Conservation (phyloP, 1,139 yeast genomes). For the Hemisphaericaspora subhashii region DNA sequence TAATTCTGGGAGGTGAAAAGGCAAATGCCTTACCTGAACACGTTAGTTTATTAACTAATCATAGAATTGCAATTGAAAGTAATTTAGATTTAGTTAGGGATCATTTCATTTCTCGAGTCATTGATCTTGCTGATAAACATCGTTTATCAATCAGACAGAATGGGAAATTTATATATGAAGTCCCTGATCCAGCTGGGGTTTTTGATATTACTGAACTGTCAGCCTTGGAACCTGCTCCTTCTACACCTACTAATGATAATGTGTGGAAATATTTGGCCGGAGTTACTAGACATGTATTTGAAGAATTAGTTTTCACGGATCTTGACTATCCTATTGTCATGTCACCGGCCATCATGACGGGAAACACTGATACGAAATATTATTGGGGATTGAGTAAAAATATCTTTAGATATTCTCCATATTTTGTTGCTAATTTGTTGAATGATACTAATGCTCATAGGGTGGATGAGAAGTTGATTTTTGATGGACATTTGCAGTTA, state of each 20-base stretch:
- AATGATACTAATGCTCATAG: slow-evolving; percentile 32
- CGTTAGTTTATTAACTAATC: slow-evolving; percentile 31
- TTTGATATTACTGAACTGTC: slow-evolving; percentile 20
- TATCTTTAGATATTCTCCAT: slow-evolving; percentile 66
- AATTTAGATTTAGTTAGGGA: slow-evolving; percentile 22
- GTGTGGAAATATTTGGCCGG: slow-evolving; percentile 45
- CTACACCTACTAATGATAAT: slow-evolving; percentile 35
- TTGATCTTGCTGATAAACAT: slow-evolving; percentile 31
- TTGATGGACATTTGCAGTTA: slow-evolving; percentile 42
- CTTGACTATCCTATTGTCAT: slow-evolving; percentile 46
- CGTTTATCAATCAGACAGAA: slow-evolving; percentile 23
- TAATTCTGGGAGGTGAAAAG: slow-evolving; percentile 40
- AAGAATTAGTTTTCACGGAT: slow-evolving; percentile 39
- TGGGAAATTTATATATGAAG: slow-evolving; percentile 22
- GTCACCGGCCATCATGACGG: slow-evolving; percentile 70
- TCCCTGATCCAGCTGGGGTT: slow-evolving; percentile 22
- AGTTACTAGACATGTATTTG: slow-evolving; percentile 44
- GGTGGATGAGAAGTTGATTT: slow-evolving; percentile 39
- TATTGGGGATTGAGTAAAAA: slow-evolving; percentile 75
- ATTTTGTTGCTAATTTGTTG: slow-evolving; percentile 18
- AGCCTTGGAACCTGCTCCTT: slow-evolving; percentile 36
- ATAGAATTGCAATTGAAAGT: slow-evolving; percentile 30
- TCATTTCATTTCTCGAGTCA: slow-evolving; percentile 22
- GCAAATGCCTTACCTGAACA: slow-evolving; percentile 44
- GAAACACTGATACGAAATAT: slow-evolving; percentile 80